Evolutionary conservation across 2,329 filamentous ascomycete genomes (phyloP), one percentile per base, ranked within the genome.

Genomic region (Penicillium sp.): DNA sequence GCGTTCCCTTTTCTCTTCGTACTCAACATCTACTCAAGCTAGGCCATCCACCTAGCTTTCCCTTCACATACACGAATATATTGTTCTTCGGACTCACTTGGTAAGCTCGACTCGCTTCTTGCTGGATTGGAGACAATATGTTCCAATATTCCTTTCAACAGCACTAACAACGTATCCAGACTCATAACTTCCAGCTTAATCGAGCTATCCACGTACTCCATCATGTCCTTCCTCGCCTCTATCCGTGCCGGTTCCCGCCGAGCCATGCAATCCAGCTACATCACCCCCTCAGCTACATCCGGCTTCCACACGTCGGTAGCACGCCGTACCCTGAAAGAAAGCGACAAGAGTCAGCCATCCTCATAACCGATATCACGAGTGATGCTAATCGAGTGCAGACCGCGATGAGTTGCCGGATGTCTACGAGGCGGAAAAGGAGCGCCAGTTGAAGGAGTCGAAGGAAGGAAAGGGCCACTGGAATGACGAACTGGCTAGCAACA

Each of bases 401-500:
- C 62, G 71, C 44, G 76, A 69, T 10, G 60, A 69, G 42, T 67
- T 78, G 31, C 62, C 66, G 43, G 57, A 70, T 3, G 62, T 74
- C 59, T 76, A 76, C 54, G 77, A 78, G 55, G 35, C 60, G 10
- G 62, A 77, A 56, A 90, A 91, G 75, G 80, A 88, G 52, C 82
- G 85, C n/a, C 72, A 75, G 47, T 49, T 80, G 51, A 67, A 71
- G 53, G 69, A 69, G 51, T 68, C 71, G 68, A 74, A 77, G 59
- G 71, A 79, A 33, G 88, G 87, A 53, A 78, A 81, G 66, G 84
- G 78, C 46, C 79, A 89, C 66, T 93, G 89, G 88, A 86, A 87
- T 72, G 78, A 85, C 20, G 83, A 86, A 67, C 76, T 95, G 43
- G 88, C 88, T 3, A 87, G 83, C 43, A 82, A 89, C 70, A 88